A percentile compares a stretch with the other conserved stretches of the same genome.
Evolutionary conservation across 2,329 filamentous ascomycete species (phyloP).

Genomic region (Cladosporium sp.): DNA sequence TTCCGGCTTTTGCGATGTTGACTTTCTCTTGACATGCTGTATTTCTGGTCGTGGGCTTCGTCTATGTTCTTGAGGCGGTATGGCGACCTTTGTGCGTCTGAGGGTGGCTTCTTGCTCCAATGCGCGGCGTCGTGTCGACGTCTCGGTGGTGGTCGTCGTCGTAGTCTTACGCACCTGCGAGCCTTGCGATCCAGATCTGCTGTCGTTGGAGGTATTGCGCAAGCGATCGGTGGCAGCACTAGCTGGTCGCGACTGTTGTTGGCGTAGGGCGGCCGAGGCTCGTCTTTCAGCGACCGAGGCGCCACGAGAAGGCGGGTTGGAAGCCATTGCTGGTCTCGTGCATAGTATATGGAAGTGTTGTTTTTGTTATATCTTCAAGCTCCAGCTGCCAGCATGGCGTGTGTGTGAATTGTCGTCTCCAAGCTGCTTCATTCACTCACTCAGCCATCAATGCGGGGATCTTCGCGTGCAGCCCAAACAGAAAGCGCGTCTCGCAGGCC

Average conservation of each 20-base stretch:
- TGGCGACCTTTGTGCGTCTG: conserved; percentile 7
- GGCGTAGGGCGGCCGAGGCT: conserved; percentile 23
- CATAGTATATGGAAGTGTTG: background rate
- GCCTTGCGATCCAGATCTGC: conserved; percentile 1
- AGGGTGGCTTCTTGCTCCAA: conserved; percentile 10
- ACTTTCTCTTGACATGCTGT: background rate
- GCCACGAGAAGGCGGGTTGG: conserved; percentile 22
- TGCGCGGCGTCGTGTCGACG: conserved; percentile 5
- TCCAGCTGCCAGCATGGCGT: background rate
- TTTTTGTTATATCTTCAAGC: background rate
- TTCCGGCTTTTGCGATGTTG: background rate
- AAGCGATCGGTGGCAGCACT: conserved; percentile 16
- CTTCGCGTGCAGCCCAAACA: conserved; percentile 4
- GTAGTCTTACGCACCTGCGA: conserved; percentile 1
- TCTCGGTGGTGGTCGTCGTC: conserved; percentile 11
- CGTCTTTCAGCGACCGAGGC: conserved; percentile 26
- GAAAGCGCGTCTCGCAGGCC: background rate
- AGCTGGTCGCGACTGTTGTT: conserved; percentile 24
- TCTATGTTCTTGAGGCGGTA: conserved; percentile 5
- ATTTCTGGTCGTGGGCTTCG: conserved; percentile 8
- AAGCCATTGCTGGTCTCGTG: conserved; percentile 20
- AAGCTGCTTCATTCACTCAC: background rate
- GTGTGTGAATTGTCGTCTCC: background rate
- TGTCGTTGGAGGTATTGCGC: conserved; percentile 16
- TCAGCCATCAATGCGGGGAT: background rate